phyloP scores from a whole-genome alignment of 495 filamentous ascomycete genomes.

The Wilcoxina mikolae region DNA sequence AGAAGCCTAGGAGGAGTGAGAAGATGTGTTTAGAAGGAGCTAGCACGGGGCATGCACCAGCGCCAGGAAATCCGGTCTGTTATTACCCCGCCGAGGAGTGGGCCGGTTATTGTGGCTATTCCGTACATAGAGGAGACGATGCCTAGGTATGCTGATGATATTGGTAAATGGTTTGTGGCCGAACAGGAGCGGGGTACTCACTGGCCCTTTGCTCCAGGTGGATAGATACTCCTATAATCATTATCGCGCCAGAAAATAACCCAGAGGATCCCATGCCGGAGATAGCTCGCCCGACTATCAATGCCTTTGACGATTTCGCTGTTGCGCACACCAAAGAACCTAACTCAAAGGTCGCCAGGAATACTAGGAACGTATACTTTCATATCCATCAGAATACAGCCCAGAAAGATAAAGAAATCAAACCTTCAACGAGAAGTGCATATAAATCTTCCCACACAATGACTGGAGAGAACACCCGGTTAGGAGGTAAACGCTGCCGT shows the following conservation, averaged over 20 bases:
- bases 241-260: slow-evolving; percentile 44
- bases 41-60: no score
- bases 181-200: no score
- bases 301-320: slow-evolving; percentile 41
- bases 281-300: slow-evolving; percentile 49
- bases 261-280: slow-evolving; percentile 43
- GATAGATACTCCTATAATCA: slow-evolving; percentile 63
- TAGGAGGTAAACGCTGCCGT: slow-evolving; percentile 39
- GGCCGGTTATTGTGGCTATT: slow-evolving; percentile 33
- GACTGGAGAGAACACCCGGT: slow-evolving; percentile 36
- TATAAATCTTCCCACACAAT: slow-evolving; percentile 37
- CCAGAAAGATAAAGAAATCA: slow-evolving; percentile 28
- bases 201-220: slow-evolving; percentile 57
- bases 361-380: slow-evolving; percentile 9
- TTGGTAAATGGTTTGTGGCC: no score
- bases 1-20: no score
- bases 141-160: slow-evolving; percentile 37
- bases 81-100: slow-evolving; percentile 41
- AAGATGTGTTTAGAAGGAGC: no score
- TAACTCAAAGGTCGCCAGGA: slow-evolving; percentile 36
- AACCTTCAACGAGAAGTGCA: slow-evolving; percentile 33
- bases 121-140: slow-evolving; percentile 36
- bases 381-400: slow-evolving; percentile 1
- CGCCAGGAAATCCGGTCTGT: slow-evolving; percentile 39
- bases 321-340: slow-evolving; percentile 49